Base-by-base conservation (phyloP, 345 rosid genomes). In the Rhodomyrtus tomentosa region DNA sequence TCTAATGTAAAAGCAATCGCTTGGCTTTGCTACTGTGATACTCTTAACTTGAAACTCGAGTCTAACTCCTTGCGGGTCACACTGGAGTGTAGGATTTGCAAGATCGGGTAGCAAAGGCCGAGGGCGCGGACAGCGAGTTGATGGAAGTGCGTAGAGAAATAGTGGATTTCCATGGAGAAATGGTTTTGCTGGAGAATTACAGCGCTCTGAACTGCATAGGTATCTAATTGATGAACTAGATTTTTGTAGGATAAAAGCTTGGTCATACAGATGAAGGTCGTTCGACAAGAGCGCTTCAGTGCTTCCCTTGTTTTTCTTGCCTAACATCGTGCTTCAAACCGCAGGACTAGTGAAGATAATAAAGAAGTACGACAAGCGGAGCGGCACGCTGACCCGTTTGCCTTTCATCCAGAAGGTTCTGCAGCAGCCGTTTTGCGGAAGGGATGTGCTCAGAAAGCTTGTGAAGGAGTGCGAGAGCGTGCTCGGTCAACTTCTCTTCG, bases 361-460 rank as follows among this genome's bases (percentile, higher is more conserved):
- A 22, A 96, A 95, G 92, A 96, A 95, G 89, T 94, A 92, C 10
- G 98, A 94, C 87, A 96, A 96, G 88, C 90, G 95, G 86, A 96
- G 93, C 0, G 98, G 98, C 3, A 91, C 93, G 82, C 89, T 94
- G 29, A 90, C 93, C 83, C 93, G 96, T 52, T 82, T 93, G 89
- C 96, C 95, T 49, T 95, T 96, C 90, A 91, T 94, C 80, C 93
- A 89, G 86, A 93, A 86, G 85, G 98, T 94, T 51, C 85, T 94
- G 81, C 94, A 92, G 53, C 94, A 96, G 83, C 98, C 98, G 11
- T 96, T 96, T 90, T 94, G 91, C 92, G 90, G 91, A 3, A 94
- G 95, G 1, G 96, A 95, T 79, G 85, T 95, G 85, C 98, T 95
- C 40, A 87, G 89, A 89, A 89, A 91, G 85, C 92, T 95, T 85